Evolutionary conservation across 257 asterid species (phyloP), one percentile per base, ranked within the genome.

Genomic region (Buddleja alternifolia): DNA sequence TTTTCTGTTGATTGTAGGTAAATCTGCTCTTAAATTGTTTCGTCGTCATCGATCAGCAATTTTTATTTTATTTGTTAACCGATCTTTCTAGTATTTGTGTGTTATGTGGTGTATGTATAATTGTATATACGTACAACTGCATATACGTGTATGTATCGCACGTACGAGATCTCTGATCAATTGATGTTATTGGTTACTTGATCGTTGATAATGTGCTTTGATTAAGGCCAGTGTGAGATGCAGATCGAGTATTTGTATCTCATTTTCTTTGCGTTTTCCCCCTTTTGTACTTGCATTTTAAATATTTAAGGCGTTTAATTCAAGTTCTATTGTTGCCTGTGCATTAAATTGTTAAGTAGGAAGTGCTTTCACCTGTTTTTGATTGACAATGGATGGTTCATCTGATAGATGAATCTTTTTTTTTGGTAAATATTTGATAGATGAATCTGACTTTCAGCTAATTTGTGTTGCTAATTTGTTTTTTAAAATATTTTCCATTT

Each of bases 91-190:
- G 10, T 37, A n/a, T 14, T 29, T 15, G 0, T 48, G 3, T 64
- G 70, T 64, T 64, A 7, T 41, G 20, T 61, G 53, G 19, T 61
- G 39, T 11, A 41, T 40, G 34, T 29, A n/a, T n/a, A n/a, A n/a
- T 39, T 20, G 10, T 40, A 10, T 63, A 23, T 24, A 14, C 56
- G 42, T 20, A 10, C 56, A 45, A 23, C 55, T 23, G 8, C 19
- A 21, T 66, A 3, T 36, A 7, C 53, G 42, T 57, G 2, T 21
- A 4, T 41, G 14, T 4, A 8, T 24, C 6, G 36, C 9, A 34
- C 37, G 74, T 34, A 48, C 32, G 59, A 61, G 47, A 61, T 71
- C 69, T 69, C 44, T 25, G 55, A 41, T 60, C 36, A 2, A 23
- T 16, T 69, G 17, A 20, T 46, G 16, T 46, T 6, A 67, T 23